These are phyloP conservation scores for Selenicereus undatus DNA, from an alignment of 148 eudicot species.

Conservation along the genomic window DNA sequence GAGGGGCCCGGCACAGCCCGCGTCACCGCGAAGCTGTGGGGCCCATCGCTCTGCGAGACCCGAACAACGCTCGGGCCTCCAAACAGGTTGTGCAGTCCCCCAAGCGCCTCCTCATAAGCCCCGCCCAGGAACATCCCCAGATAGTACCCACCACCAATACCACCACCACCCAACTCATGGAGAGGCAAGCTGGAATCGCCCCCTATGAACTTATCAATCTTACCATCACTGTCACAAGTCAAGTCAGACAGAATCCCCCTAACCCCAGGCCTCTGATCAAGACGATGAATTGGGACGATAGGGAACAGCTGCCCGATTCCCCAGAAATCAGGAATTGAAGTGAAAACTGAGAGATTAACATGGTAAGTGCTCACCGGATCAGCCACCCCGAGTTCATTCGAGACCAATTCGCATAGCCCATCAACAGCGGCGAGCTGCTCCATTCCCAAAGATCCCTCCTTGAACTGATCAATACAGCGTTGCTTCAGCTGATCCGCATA, in stretches of 20 bases:
- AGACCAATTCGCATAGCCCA: conserved; percentile 58
- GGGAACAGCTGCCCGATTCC: conserved; percentile 89
- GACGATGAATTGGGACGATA: conserved; percentile 70
- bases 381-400: conserved; percentile 50
- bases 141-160: conserved; percentile 44
- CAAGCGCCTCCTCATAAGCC: conserved; percentile 97
- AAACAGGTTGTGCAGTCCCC: conserved; percentile 86
- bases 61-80: conserved; percentile 91
- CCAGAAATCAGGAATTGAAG: conserved; percentile 95
- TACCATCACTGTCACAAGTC: conserved; percentile 96
- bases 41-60: conserved; percentile 77
- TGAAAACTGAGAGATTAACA: conserved; percentile 79
- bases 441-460: conserved; percentile 68
- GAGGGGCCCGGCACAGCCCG: conserved; percentile 75
- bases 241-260: conserved; percentile 75
- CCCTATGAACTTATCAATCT: conserved; percentile 80
- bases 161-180: conserved; percentile 58
- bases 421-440: conserved; percentile 80
- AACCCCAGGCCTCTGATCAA: conserved; percentile 52
- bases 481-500: conserved; percentile 73
- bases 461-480: conserved; percentile 73
- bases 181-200: conserved; percentile 74
- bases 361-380: conserved; percentile 62
- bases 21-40: conserved; percentile 82
- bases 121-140: conserved; percentile 97